Evolutionary conservation across 2,329 filamentous ascomycete genomes (phyloP).

Genomic region (Westerdykella sp.): DNA sequence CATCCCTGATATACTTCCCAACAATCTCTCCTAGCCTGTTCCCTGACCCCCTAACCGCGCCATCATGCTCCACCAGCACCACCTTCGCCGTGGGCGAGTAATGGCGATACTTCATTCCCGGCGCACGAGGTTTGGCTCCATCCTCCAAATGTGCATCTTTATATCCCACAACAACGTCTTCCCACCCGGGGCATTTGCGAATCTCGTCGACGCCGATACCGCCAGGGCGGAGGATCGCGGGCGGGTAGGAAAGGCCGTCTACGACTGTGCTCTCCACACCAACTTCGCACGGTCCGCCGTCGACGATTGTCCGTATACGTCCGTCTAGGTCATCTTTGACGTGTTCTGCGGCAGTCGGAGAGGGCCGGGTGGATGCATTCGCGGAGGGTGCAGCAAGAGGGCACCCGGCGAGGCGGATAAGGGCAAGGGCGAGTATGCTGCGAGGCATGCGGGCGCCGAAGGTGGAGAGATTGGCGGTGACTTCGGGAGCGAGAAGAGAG

Average conservation of each 20-base stretch:
- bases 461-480: conserved; percentile 75
- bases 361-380: conserved; percentile 89
- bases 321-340: conserved; percentile 79
- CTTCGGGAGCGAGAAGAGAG: conserved; percentile 75
- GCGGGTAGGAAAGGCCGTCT: conserved; percentile 76
- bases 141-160: conserved; percentile 62
- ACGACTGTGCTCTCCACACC: conserved; percentile 97
- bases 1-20: conserved; percentile 11
- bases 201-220: conserved; percentile 80
- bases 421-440: conserved; percentile 73
- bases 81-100: conserved; percentile 89
- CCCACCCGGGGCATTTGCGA: conserved; percentile 70
- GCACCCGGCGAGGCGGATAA: conserved; percentile 71
- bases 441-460: conserved; percentile 90
- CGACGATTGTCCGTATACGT: conserved; percentile 77
- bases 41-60: conserved; percentile 21
- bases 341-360: conserved; percentile 83
- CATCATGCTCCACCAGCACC: conserved; percentile 65
- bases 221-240: conserved; percentile 76
- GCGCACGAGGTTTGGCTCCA: conserved; percentile 66
- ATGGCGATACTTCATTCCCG: conserved; percentile 98
- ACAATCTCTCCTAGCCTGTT: conserved; percentile 17
- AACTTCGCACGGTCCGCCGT: conserved; percentile 79
- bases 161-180: conserved; percentile 69
- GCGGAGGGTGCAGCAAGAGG: conserved; percentile 89